phyloP scores from a whole-genome alignment of 2,329 filamentous ascomycete species.

The Alternaria postmessia region DNA sequence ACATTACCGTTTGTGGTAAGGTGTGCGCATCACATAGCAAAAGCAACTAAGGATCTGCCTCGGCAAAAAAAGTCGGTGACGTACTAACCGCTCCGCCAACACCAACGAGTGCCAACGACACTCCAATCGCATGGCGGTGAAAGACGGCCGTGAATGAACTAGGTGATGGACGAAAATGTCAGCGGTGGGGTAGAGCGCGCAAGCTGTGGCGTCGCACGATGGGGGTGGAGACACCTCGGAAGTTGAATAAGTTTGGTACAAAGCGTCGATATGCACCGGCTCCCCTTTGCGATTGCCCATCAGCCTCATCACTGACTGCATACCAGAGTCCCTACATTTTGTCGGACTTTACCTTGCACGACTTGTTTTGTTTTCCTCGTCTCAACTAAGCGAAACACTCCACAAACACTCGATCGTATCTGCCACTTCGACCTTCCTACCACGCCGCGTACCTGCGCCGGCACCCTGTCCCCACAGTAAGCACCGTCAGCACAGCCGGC shows the following conservation, averaged over 20 bases:
- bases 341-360: not conserved
- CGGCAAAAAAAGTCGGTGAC: conserved; percentile 11
- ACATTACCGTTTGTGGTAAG: conserved; percentile 7
- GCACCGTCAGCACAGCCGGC: not conserved
- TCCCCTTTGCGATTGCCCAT: conserved; percentile 4
- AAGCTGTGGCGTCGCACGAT: conserved; percentile 5
- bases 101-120: not conserved
- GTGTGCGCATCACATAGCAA: not conserved
- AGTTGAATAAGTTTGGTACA: not conserved
- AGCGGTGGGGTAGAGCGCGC: not conserved
- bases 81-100: conserved; percentile 2
- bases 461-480: not conserved
- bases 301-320: conserved; percentile 1
- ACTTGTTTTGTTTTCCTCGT: no score
- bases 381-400: no score
- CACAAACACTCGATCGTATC: not conserved
- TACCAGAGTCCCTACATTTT: not conserved
- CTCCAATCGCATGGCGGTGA: conserved; percentile 4
- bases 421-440: not conserved
- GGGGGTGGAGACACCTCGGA: conserved; percentile 6
- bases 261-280: conserved; percentile 6
- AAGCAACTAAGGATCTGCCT: conserved; percentile 5
- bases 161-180: not conserved
- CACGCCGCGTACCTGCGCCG: not conserved
- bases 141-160: not conserved